Percentiles rank a stretch among this genome's conserved stretches.
Evolutionary conservation across 169 alveolate genomes (phyloP).

Genomic region (Cryptosporidium sp.): DNA sequence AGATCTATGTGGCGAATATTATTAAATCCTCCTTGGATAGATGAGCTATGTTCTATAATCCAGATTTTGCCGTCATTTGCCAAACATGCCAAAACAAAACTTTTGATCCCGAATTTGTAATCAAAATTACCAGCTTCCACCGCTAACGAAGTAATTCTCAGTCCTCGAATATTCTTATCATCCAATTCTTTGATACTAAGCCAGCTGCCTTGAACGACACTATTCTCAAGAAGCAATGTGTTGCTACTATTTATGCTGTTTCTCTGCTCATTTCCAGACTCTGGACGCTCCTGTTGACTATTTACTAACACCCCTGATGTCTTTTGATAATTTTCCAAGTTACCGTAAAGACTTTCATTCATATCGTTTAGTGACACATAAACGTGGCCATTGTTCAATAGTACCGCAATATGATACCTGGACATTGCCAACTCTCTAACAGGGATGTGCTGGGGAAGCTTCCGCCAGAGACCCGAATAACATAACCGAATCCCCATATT

Average conservation of each 20-base stretch:
- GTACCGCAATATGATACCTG: conserved; percentile 52
- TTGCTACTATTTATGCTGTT: conserved; percentile 30
- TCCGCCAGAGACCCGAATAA: conserved; percentile 54
- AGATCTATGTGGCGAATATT: not conserved
- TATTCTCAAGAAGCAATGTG: conserved; percentile 39
- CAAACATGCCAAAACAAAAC: conserved; percentile 46
- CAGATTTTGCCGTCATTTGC: conserved; percentile 34
- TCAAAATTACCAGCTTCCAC: not conserved
- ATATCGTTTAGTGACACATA: conserved; percentile 38
- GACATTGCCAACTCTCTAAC: conserved; percentile 68
- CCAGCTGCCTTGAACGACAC: conserved; percentile 29
- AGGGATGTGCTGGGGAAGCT: conserved; percentile 58
- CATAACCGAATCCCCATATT: conserved; percentile 29
- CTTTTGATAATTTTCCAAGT: conserved; percentile 8
- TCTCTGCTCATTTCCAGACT: conserved; percentile 24
- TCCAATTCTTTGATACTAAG: conserved; percentile 53
- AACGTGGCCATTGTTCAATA: conserved; percentile 69
- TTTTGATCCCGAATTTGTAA: not conserved
- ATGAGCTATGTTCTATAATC: conserved; percentile 36
- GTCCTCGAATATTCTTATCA: conserved; percentile 56
- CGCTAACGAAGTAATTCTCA: conserved; percentile 22
- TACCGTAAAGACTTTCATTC: conserved; percentile 7
- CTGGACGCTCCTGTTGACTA: conserved; percentile 10
- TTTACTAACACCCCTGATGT: not conserved
- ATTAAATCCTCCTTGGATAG: conserved; percentile 3